phyloP scores from a whole-genome alignment of 192 early-diverging fungal genomes.

The Irineochytrium annulatum region DNA sequence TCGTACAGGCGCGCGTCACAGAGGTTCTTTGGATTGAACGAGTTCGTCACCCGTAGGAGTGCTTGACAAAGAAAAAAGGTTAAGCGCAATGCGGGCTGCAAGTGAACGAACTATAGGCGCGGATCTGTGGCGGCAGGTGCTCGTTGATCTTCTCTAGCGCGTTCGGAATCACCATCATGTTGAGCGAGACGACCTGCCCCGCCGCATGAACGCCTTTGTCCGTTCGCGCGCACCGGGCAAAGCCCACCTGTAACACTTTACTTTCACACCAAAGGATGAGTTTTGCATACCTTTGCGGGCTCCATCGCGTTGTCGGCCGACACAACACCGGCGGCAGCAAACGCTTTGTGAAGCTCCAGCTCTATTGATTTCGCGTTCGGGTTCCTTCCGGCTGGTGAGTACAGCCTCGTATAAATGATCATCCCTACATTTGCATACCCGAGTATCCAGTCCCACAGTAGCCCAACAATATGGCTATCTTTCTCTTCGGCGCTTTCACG shows the following conservation, averaged over 20 bases:
- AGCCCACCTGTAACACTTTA: slow-evolving; percentile 54
- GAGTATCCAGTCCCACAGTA: slow-evolving; percentile 94
- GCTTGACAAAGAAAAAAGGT: slow-evolving; percentile 5
- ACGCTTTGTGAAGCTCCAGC: slow-evolving; percentile 81
- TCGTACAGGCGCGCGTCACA: slow-evolving; percentile 96
- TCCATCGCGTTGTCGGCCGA: slow-evolving; percentile 83
- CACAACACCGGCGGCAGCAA: slow-evolving; percentile 75
- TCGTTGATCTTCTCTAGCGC: slow-evolving; percentile 77
- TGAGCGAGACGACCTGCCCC: slow-evolving; percentile 89
- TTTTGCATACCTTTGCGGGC: slow-evolving; percentile 61
- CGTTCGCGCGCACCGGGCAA: slow-evolving; percentile 89
- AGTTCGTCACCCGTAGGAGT: slow-evolving; percentile 65
- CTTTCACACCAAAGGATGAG: slow-evolving; percentile 5
- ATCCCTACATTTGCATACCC: slow-evolving; percentile 88
- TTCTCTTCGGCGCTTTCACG: slow-evolving; percentile 72
- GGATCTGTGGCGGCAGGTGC: slow-evolving; percentile 81
- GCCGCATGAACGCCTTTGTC: slow-evolving; percentile 99
- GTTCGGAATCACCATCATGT: slow-evolving; percentile 77
- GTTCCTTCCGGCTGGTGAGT: slow-evolving; percentile 51
- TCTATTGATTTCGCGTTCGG: slow-evolving; percentile 72
- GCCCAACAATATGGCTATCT: slow-evolving; percentile 84
- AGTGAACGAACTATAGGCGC: slow-evolving; percentile 68
- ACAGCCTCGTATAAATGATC: background rate
- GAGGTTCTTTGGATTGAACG: slow-evolving; percentile 86
- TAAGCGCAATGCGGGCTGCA: background rate